Evolutionary conservation across 805 yeast species (phyloP).

Genomic region (Metschnikowia anglica): DNA sequence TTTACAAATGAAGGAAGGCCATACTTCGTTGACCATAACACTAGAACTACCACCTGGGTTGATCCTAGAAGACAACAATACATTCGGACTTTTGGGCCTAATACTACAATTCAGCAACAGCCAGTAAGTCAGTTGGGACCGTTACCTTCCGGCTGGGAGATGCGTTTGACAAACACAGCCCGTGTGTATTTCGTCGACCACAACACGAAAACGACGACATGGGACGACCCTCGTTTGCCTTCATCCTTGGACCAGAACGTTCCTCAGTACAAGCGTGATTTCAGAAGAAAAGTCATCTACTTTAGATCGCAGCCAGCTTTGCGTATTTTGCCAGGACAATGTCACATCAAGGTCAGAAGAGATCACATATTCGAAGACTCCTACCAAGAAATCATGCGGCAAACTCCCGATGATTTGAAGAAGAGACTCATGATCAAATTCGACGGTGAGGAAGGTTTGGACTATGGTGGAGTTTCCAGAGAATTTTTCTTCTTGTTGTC

Average conservation of each 20-base stretch:
- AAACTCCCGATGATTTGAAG: conserved; percentile 96
- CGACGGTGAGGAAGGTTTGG: conserved; percentile 99
- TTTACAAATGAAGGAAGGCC: conserved; percentile 98
- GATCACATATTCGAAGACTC: conserved; percentile 96
- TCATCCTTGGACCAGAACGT: conserved; percentile 96
- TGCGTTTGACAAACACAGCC: conserved; percentile 98
- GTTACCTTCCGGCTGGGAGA: conserved; percentile 98
- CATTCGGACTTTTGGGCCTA: conserved; percentile 89
- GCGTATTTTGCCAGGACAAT: conserved; percentile 96
- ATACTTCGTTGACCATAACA: conserved; percentile 96
- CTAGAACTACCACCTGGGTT: conserved; percentile 99
- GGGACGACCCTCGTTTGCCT: conserved; percentile 99
- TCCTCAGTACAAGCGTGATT: conserved; percentile 98
- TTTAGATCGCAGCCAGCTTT: conserved; percentile 98
- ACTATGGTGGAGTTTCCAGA: conserved; percentile 98
- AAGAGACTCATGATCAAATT: conserved; percentile 97
- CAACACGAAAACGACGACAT: conserved; percentile 97
- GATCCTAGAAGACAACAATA: conserved; percentile 99
- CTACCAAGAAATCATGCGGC: conserved; percentile 98
- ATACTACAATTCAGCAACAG: conserved; percentile 93
- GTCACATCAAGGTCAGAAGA: conserved; percentile 96
- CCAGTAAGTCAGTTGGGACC: conserved; percentile 98
- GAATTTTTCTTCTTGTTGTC: conserved; percentile 95
- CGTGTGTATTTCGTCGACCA: conserved; percentile 98
- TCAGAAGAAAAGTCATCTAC: conserved; percentile 94